Evolutionary conservation across 1,139 yeast species (phyloP).

Genomic region (Candida sp.): DNA sequence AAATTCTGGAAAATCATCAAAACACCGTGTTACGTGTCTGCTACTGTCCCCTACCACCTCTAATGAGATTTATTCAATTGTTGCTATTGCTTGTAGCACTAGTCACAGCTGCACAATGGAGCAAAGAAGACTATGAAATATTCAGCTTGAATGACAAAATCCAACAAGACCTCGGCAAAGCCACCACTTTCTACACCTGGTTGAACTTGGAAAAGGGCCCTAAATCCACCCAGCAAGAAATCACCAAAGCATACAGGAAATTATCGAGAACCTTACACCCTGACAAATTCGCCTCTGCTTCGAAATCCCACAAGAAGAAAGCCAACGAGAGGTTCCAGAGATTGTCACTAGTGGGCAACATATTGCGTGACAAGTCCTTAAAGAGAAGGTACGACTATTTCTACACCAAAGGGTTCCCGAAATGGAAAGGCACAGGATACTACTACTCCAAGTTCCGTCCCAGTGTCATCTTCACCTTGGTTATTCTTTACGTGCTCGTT

Average conservation of each 20-base stretch:
- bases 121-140: constrained; percentile 76
- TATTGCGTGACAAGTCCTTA: constrained; percentile 63
- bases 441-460: constrained; percentile 62
- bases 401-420: constrained; percentile 85
- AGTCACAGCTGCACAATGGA: constrained; percentile 35
- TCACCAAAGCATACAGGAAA: constrained; percentile 76
- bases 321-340: constrained; percentile 72
- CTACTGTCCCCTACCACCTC: background rate
- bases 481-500: constrained; percentile 51
- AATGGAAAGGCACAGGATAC: constrained; percentile 63
- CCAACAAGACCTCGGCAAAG: constrained; percentile 62
- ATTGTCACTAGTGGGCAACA: constrained; percentile 74
- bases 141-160: constrained; percentile 76
- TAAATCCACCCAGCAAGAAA: constrained; percentile 62
- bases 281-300: constrained; percentile 61
- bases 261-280: constrained; percentile 81
- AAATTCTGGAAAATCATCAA: constrained; percentile 4
- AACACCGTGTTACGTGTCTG: constrained; percentile 1
- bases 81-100: constrained; percentile 19
- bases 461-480: constrained; percentile 56
- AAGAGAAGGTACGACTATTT: constrained; percentile 87
- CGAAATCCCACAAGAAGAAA: constrained; percentile 43
- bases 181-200: constrained; percentile 73
- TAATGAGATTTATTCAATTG: constrained; percentile 8
- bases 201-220: constrained; percentile 55